A percentile compares a stretch with the other conserved stretches of the same genome.
phyloP scores from a whole-genome alignment of 1,284 basidiomycete species.

The Cutaneotrichosporon cavernicola region DNA sequence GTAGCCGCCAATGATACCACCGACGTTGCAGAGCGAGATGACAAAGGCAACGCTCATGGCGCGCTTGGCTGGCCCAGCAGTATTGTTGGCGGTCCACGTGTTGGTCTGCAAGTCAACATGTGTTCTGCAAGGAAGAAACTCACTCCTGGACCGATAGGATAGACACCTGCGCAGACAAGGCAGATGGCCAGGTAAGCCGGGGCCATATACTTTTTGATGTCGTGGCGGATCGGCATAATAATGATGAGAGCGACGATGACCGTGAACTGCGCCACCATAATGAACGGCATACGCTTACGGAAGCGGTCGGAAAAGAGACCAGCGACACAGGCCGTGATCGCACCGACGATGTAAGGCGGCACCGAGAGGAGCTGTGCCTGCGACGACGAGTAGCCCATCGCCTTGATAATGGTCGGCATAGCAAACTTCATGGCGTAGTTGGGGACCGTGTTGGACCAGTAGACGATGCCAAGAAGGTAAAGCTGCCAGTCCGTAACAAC shows the following conservation, averaged over 20 bases:
- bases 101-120: constrained; percentile 14
- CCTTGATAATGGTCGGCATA: constrained; percentile 34
- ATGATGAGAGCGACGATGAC: constrained; percentile 27
- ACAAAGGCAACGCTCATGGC: constrained; percentile 34
- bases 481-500: constrained; percentile 20
- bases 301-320: constrained; percentile 29
- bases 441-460: constrained; percentile 18
- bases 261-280: constrained; percentile 17
- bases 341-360: constrained; percentile 36
- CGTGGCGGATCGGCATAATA: constrained; percentile 8
- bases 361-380: constrained; percentile 37
- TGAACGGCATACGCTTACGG: constrained; percentile 26
- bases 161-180: constrained; percentile 33
- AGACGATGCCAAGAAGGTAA: constrained; percentile 15
- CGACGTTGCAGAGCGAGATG: constrained; percentile 31
- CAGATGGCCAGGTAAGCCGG: constrained; percentile 31
- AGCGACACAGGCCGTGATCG: constrained; percentile 24
- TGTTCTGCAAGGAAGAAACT: not conserved
- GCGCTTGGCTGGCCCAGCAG: constrained; percentile 37
- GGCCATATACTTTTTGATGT: constrained; percentile 25
- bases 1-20: constrained; percentile 33
- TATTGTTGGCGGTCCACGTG: constrained; percentile 36
- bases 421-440: constrained; percentile 24
- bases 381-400: constrained; percentile 28
- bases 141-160: constrained; percentile 33